A percentile compares a stretch with the other conserved stretches of the same genome.
Conservation (phyloP, 2,329 filamentous ascomycete species). For the Akanthomyces uredinophilus region DNA sequence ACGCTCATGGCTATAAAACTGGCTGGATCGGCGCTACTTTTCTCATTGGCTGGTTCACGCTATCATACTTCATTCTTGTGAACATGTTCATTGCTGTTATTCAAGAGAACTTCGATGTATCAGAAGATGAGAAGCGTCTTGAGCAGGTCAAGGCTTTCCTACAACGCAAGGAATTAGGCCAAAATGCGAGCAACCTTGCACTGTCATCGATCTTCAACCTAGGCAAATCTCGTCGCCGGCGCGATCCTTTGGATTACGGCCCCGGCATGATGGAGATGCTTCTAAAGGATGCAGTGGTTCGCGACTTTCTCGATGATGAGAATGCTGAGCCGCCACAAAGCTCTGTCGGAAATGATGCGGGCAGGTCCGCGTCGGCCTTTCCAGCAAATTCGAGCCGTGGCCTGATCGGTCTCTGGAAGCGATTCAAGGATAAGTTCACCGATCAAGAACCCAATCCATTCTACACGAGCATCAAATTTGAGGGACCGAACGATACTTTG, state of each 20-base stretch:
- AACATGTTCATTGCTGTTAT: slow-evolving; percentile 99
- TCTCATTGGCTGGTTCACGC: slow-evolving; percentile 90
- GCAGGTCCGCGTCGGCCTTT: background rate
- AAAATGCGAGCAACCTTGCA: slow-evolving; percentile 67
- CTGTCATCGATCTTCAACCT: slow-evolving; percentile 66
- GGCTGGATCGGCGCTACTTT: slow-evolving; percentile 91
- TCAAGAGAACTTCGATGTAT: slow-evolving; percentile 98
- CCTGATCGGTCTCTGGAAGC: slow-evolving; percentile 58
- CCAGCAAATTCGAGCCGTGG: slow-evolving; percentile 20
- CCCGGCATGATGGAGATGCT: slow-evolving; percentile 93
- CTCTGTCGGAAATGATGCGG: slow-evolving; percentile 21
- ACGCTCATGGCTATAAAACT: slow-evolving; percentile 61
- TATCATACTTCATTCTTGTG: slow-evolving; percentile 90
- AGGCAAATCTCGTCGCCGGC: slow-evolving; percentile 53
- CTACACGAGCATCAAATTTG: slow-evolving; percentile 69
- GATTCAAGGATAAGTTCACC: slow-evolving; percentile 49
- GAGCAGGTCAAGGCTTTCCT: slow-evolving; percentile 95
- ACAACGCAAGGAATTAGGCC: slow-evolving; percentile 80
- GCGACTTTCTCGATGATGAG: slow-evolving; percentile 82
- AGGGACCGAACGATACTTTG: slow-evolving; percentile 68
- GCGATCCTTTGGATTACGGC: slow-evolving; percentile 87
- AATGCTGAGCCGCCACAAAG: slow-evolving; percentile 27
- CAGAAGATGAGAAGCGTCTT: slow-evolving; percentile 93
- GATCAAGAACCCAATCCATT: slow-evolving; percentile 87
- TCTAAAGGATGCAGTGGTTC: slow-evolving; percentile 90